Percentiles rank a stretch among this genome's conserved stretches.
These are phyloP conservation scores for Diversispora epigaea DNA, from an alignment of 192 early-diverging fungal genomes.

Conservation along the genomic window DNA sequence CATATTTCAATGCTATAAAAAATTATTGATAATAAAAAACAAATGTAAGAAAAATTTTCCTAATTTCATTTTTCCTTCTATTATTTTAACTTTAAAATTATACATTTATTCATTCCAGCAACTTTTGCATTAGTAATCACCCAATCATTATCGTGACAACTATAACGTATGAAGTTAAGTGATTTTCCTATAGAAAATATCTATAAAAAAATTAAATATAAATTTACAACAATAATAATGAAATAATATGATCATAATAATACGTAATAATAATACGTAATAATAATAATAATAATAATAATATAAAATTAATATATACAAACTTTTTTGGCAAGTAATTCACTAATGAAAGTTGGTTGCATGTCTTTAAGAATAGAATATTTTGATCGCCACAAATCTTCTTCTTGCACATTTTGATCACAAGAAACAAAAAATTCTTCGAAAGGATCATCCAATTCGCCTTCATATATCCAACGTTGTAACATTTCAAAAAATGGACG, in stretches of 20 bases:
- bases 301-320: background rate
- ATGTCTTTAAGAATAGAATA: constrained; percentile 75
- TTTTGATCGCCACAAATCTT: constrained; percentile 81
- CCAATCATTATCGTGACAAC: constrained; percentile 56
- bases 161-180: constrained; percentile 77
- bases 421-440: constrained; percentile 86
- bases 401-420: constrained; percentile 54
- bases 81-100: background rate
- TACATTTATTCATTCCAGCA: constrained; percentile 8
- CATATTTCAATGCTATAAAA: constrained; percentile 56
- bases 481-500: constrained; percentile 91
- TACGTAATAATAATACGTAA: too few species aligned
- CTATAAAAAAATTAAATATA: constrained; percentile 31
- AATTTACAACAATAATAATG: too few species aligned
- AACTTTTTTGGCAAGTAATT: constrained; percentile 77
- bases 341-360: constrained; percentile 84
- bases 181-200: constrained; percentile 85
- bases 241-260: too few species aligned
- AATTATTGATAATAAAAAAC: background rate
- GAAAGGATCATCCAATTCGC: constrained; percentile 90
- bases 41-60: background rate
- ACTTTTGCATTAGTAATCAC: constrained; percentile 6
- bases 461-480: constrained; percentile 88
- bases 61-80: background rate
- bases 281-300: too few species aligned